These are phyloP conservation scores for Ascochyta rabiei DNA, from an alignment of 2,329 filamentous ascomycete genomes.

Conservation along the genomic window DNA sequence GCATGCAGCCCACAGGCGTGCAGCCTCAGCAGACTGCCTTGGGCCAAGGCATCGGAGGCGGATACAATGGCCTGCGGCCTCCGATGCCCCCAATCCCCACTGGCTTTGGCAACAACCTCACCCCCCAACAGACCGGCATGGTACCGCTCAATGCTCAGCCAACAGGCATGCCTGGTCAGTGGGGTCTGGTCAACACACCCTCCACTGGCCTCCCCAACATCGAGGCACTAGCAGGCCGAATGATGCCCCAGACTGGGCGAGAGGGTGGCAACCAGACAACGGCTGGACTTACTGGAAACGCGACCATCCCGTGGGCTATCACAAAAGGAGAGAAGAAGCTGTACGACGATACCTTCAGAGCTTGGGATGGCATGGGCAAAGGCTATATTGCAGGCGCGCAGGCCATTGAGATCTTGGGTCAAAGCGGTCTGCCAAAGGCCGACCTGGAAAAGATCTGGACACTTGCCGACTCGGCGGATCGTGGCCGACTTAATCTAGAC, in stretches of 20 bases:
- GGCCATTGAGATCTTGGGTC: constrained; percentile 95
- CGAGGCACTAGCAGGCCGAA: constrained; percentile 85
- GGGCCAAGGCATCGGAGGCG: constrained; percentile 72
- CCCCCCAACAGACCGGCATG: constrained; percentile 67
- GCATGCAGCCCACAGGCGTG: constrained; percentile 26
- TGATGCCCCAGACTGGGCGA: constrained; percentile 96
- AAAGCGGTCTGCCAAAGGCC: constrained; percentile 88
- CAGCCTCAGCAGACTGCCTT: constrained; percentile 61
- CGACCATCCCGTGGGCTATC: constrained; percentile 96
- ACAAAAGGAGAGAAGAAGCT: constrained; percentile 98
- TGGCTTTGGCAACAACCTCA: constrained; percentile 54
- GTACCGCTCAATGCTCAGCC: constrained; percentile 84
- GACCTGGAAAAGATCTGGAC: constrained; percentile 96
- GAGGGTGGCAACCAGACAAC: constrained; percentile 82
- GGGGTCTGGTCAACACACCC: constrained; percentile 97
- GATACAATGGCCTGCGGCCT: constrained; percentile 79
- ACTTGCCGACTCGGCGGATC: constrained; percentile 89
- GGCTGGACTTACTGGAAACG: constrained; percentile 86
- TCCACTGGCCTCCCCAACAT: constrained; percentile 90
- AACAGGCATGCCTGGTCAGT: constrained; percentile 90
- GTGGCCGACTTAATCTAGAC: constrained; percentile 90
- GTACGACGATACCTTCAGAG: constrained; percentile 92
- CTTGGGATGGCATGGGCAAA: constrained; percentile 94
- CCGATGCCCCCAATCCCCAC: constrained; percentile 83
- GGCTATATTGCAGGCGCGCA: constrained; percentile 91